Percentiles rank a stretch among this genome's conserved stretches.
Evolutionary conservation across 768 basidiomycete genomes (phyloP).

Genomic region (Russula vinacea): DNA sequence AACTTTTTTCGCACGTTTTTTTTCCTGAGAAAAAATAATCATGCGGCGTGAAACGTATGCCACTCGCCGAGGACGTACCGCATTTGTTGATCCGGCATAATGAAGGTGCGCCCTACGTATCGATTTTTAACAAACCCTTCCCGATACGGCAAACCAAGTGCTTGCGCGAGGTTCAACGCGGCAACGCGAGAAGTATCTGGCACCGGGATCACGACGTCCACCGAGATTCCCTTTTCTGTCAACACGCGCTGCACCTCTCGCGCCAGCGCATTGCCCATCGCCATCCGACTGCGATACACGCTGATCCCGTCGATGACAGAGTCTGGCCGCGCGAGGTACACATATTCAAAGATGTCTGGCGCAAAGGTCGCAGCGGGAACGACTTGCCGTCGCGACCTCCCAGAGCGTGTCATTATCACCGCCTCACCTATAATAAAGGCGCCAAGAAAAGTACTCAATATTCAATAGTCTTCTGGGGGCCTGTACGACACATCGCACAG

Average conservation of each 20-base stretch:
- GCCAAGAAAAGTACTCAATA: neutral
- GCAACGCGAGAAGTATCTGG: slow-evolving; percentile 97
- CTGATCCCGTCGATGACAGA: slow-evolving; percentile 96
- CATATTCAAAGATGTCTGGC: slow-evolving; percentile 98
- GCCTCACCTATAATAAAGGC: slow-evolving; percentile 70
- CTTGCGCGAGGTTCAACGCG: slow-evolving; percentile 92
- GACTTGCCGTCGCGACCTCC: slow-evolving; percentile 73
- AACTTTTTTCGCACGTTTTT: slow-evolving; percentile 95
- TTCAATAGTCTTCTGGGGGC: neutral
- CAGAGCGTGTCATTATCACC: slow-evolving; percentile 84
- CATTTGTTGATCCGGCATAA: slow-evolving; percentile 99
- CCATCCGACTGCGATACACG: slow-evolving; percentile 97
- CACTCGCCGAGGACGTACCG: slow-evolving; percentile 45
- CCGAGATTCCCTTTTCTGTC: slow-evolving; percentile 57
- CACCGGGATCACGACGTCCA: slow-evolving; percentile 98
- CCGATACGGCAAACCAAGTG: slow-evolving; percentile 83
- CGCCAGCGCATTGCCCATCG: slow-evolving; percentile 96
- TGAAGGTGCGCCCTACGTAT: slow-evolving; percentile 97
- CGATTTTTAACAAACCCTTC: slow-evolving; percentile 99
- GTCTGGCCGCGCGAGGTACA: slow-evolving; percentile 97
- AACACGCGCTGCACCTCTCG: slow-evolving; percentile 79
- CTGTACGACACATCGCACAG: slow-evolving; percentile 7
- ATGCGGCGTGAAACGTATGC: neutral
- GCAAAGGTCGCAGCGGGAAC: slow-evolving; percentile 72
- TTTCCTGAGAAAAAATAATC: slow-evolving; percentile 45